These are phyloP conservation scores for Paecilomyces variotii DNA, from an alignment of 2,329 filamentous ascomycete species.

Conservation along the genomic window DNA sequence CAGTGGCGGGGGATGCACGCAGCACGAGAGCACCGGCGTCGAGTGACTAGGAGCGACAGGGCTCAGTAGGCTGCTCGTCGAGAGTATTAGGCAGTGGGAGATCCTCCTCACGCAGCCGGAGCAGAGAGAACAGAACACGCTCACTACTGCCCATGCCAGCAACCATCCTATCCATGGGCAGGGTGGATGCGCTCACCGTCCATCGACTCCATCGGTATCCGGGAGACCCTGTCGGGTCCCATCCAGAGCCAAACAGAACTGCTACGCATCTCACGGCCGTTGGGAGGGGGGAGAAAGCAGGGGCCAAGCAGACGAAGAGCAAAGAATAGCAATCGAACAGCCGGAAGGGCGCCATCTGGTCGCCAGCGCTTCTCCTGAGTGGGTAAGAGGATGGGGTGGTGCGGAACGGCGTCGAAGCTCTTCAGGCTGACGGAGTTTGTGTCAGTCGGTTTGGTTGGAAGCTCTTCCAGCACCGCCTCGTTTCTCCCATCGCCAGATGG, in stretches of 20 bases:
- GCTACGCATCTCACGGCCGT: not conserved
- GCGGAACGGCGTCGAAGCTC: not conserved
- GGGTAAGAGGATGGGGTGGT: not conserved
- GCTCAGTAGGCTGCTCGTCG: not conserved
- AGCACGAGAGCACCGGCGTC: not conserved
- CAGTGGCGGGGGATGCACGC: not conserved
- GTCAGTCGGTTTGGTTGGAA: not conserved
- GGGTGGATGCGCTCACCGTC: not conserved
- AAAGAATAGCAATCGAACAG: slow-evolving; percentile 1
- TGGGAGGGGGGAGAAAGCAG: not conserved
- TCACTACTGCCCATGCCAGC: not conserved
- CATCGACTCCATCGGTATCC: not conserved
- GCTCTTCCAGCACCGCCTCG: not conserved
- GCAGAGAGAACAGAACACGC: not conserved
- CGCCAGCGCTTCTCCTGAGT: not conserved
- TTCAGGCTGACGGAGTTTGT: not conserved
- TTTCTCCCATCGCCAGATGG: not conserved
- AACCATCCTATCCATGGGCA: not conserved
- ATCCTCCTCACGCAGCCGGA: not conserved
- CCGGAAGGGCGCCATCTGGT: not conserved
- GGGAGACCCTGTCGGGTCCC: not conserved
- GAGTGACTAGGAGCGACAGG: not conserved
- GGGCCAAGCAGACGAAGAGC: not conserved
- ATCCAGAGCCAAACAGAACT: not conserved
- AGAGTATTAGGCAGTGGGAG: not conserved